Evolutionary conservation across 176 grass and related monocot genomes (phyloP), one percentile per base, ranked within the genome.

Genomic region (Oryza meridionalis): DNA sequence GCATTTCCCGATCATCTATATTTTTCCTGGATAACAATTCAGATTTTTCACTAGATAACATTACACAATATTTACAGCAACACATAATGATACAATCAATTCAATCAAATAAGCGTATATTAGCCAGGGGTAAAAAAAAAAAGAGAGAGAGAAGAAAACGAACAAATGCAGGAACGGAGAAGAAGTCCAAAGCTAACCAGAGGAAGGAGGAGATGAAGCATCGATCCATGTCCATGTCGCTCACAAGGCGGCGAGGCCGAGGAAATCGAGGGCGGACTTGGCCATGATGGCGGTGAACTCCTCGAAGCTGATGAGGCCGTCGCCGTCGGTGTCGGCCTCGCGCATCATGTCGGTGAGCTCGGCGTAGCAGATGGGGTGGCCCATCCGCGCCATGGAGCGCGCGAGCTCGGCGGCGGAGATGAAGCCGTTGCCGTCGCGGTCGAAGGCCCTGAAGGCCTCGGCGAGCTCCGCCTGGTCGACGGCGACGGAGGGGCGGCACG

Each of bases 321-420:
- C 90, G 6, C 86, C 90, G 79, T 92, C 90, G 19, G 90, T 86
- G 75, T 92, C 86, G 37, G 86, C 90, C 79, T 92, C 83, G 40
- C 86, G 75, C 86, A 92, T 92, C 90, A 92, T 92, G 74, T 92
- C 81, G 40, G 86, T 83, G 78, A 92, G 86, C 69, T 92, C 86
- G 24, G 32, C 74, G 83, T 83, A 92, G 90, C 78, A 88, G 67
- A 92, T 86, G 22, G 90, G 90, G 69, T 92, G 90, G 0, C 90
- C 90, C 86, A 92, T 76, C n/a, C 51, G 73, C 26, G 83, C 86
- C 90, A 92, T 92, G 82, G 90, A 88, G 12, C 90, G 68, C 27
- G 90, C 86, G 61, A 92, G 90, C 90, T 92, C 90, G 49, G 90
- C 86, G 38, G 90, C 90, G n/a, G 90, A 92, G 75, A 92, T 92